Percentiles rank a stretch among this genome's conserved stretches.
phyloP scores from a whole-genome alignment of 495 filamentous ascomycete species.

The Aspergillus carlsbadensis region DNA sequence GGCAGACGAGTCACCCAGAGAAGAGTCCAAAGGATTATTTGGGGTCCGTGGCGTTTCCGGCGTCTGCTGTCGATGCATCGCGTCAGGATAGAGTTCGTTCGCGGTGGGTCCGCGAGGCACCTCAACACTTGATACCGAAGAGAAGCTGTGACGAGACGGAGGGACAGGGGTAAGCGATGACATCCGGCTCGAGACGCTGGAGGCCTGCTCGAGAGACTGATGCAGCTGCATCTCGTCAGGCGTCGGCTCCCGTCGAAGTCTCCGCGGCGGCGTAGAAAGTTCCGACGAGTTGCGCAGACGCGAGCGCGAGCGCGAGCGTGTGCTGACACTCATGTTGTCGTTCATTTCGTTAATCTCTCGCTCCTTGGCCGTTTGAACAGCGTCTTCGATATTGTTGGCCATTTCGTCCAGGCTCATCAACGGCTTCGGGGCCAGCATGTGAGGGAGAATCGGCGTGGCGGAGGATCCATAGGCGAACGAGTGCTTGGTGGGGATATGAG shows the following conservation, averaged over 20 bases:
- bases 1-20: constrained; percentile 31
- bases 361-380: constrained; percentile 24
- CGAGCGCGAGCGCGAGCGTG: constrained; percentile 14
- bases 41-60: neutral
- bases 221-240: constrained; percentile 44
- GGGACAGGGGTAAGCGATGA: constrained; percentile 33
- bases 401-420: constrained; percentile 24
- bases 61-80: neutral
- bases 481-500: constrained; percentile 28
- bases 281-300: neutral
- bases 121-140: constrained; percentile 30
- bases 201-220: constrained; percentile 26
- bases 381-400: constrained; percentile 26
- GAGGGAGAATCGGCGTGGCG: constrained; percentile 27
- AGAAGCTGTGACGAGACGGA: constrained; percentile 36
- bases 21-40: constrained; percentile 17
- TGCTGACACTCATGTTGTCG: neutral
- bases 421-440: constrained; percentile 19
- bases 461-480: constrained; percentile 38
- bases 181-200: neutral
- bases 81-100: constrained; percentile 31
- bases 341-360: constrained; percentile 15
- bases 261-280: constrained; percentile 19
- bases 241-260: constrained; percentile 37
- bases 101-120: constrained; percentile 18